Base-by-base conservation (phyloP, 108 stramenopile species). In the Skeletonema costatum region DNA sequence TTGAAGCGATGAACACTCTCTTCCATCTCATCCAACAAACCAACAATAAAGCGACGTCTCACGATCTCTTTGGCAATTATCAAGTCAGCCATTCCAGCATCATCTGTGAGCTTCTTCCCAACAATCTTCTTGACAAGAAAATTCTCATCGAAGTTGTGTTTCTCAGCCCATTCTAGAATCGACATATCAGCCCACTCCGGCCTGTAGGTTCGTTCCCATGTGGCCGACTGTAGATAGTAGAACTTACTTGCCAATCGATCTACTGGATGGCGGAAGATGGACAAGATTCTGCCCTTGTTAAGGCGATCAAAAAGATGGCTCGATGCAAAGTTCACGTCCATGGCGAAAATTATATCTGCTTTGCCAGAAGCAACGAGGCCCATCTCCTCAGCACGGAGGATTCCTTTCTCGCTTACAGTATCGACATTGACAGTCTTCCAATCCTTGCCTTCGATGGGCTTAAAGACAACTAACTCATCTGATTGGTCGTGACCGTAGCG, bases 381-480 rank as follows among this genome's bases (percentile, higher is more conserved):
- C 72, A 86, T 66, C 25, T 75, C 59, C 36, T 64, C 62, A 21
- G 77, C 77, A 16, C 75, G 60, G n/a, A 76, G 30, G 32, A 86
- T 86, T 14, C 86, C 86, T 8, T 69, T 42, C 35, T 75, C 58
- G n/a, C 76, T 75, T 7, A 68, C 61, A 2, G 86, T 82, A 51
- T 86, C 86, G 11, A 79, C 76, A 60, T 86, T 86, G 7, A 86
- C 78, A 48, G 76, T 65, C 32, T 66, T 71, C 71, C 70, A 72
- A 48, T 78, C 75, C 64, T 82, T 71, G 0, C 68, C 62, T 29
- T 35, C 60, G 16, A 71, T 53, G 16, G 74, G 74, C 41, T 69
- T 38, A 39, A 80, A 75, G 13, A 80, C 74, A 13, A 75, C 69
- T 5, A 80, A 33, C 13, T 80, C 74, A 7, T 64, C 61, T 31